Evolutionary conservation across 1,284 basidiomycete genomes (phyloP), one percentile per base, ranked within the genome.

Genomic region (Somion occarium): DNA sequence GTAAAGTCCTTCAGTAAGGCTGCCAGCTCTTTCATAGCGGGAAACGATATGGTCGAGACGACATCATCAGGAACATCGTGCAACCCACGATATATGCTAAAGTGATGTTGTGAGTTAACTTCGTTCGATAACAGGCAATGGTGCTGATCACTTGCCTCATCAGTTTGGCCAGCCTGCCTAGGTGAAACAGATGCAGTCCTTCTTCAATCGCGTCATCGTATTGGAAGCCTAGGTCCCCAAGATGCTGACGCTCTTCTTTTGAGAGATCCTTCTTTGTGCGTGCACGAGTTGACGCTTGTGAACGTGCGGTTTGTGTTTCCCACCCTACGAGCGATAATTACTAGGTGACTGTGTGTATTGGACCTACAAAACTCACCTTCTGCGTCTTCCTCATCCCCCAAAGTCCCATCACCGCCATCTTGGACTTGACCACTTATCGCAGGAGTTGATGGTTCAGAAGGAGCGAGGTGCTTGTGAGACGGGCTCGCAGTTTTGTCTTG

Each of bases 401-500:
- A 5, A 38, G 12, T 15, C 27, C 13, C 42, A 24, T 27, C 26
- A n/a, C n/a, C 41, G 15, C 15, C 27, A 19, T 23, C 39, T 22
- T 9, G 39, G 20, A 42, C 7, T 42, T 18, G 15, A 7, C 39
- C 9, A 37, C 11, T 22, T 18, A 42, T 22, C 20, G 18, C 9
- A 18, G 19, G 18, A 42, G 9, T 22, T 22, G 15, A 9, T 22
- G 20, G 39, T 42, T 42, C 18, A 23, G 38, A 41, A 46, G 51
- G 48, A 44, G 39, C 15, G 30, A 34, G 30, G 30, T 34, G 7
- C 30, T 39, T 45, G 26, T 18, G 9, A 72, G 67, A 53, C 44
- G 20, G 69, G 65, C 38, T 69, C 60, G 34, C 53, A 60, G 34
- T 58, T 56, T 54, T 34, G 7, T 7, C 30, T 34, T 34, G 30